Conservation (phyloP, 1,139 yeast species). For the Saccharomycopsis hybrid region DNA sequence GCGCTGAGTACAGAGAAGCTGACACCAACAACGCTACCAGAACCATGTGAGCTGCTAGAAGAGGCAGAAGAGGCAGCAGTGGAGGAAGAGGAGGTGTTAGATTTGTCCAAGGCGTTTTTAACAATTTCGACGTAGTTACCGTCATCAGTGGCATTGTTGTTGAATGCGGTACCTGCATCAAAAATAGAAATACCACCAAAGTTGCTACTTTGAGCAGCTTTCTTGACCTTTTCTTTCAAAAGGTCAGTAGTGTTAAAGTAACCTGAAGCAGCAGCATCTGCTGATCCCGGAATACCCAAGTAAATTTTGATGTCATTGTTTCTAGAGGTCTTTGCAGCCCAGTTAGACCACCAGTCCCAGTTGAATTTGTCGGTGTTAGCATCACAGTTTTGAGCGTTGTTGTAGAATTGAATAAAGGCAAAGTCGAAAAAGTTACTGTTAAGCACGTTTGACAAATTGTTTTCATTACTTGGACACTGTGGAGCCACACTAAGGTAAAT, state of each 20-base stretch:
- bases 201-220: constrained; percentile 33
- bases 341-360: constrained; percentile 78
- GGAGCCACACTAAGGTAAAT: constrained; percentile 92
- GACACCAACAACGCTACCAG: background rate
- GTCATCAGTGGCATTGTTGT: constrained; percentile 5
- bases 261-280: constrained; percentile 63
- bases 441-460: constrained; percentile 65
- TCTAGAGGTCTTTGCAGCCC: constrained; percentile 53
- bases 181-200: constrained; percentile 88
- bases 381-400: constrained; percentile 69
- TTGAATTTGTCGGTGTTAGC: constrained; percentile 46
- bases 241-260: constrained; percentile 43
- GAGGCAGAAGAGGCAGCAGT: too few relatives aligned
- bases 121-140: constrained; percentile 10
- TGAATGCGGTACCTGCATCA: constrained; percentile 59
- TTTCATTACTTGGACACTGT: constrained; percentile 91
- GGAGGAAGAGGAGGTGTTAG: background rate
- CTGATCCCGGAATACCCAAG: constrained; percentile 70
- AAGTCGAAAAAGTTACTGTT: constrained; percentile 64
- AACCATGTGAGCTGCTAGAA: background rate
- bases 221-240: constrained; percentile 29
- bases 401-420: constrained; percentile 89
- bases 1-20: background rate
- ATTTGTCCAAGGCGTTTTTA: constrained; percentile 8
- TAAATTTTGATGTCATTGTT: constrained; percentile 58